Conservation (phyloP, 805 yeast species). For the Cyberlindnera xishuangbannaensis region DNA sequence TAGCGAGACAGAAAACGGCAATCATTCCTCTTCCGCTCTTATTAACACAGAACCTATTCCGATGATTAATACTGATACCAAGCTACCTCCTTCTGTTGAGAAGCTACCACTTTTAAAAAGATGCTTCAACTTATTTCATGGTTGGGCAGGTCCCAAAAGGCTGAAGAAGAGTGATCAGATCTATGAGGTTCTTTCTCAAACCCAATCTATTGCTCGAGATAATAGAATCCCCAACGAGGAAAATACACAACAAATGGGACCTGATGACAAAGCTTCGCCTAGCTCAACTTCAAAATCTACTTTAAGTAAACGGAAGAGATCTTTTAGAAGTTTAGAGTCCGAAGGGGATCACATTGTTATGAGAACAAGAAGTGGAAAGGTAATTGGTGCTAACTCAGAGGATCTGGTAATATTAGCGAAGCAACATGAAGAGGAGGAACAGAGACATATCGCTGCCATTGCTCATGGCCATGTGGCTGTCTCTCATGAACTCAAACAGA, state of each 20-base stretch:
- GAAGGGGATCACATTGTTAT: slow-evolving; percentile 19
- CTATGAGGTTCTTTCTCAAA: slow-evolving; percentile 1
- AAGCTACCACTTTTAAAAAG: slow-evolving; percentile 5
- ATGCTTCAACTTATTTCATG: slow-evolving; percentile 3
- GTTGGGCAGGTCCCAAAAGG: slow-evolving; percentile 5
- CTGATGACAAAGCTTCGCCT: too few relatives aligned
- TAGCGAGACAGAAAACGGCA: too few relatives aligned
- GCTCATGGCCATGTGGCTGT: slow-evolving; percentile 16
- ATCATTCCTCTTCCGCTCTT: too few relatives aligned
- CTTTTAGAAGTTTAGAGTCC: too few relatives aligned
- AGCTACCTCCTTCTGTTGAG: neutral
- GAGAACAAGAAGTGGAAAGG: slow-evolving; percentile 28
- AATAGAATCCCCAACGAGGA: too few relatives aligned
- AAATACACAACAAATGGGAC: too few relatives aligned
- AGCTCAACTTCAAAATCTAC: too few relatives aligned
- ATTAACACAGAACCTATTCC: too few relatives aligned
- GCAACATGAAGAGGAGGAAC: slow-evolving; percentile 17
- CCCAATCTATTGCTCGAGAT: too few relatives aligned
- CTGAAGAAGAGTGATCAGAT: slow-evolving; percentile 1
- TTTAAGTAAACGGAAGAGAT: too few relatives aligned
- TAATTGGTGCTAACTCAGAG: slow-evolving; percentile 25
- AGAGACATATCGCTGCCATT: slow-evolving; percentile 16
- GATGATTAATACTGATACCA: neutral
- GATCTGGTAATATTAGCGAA: slow-evolving; percentile 21
- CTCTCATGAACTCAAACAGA: slow-evolving; percentile 4